Evolutionary conservation across 163 green algal genomes (phyloP).

Genomic region (Trebouxia gelatinosa): DNA sequence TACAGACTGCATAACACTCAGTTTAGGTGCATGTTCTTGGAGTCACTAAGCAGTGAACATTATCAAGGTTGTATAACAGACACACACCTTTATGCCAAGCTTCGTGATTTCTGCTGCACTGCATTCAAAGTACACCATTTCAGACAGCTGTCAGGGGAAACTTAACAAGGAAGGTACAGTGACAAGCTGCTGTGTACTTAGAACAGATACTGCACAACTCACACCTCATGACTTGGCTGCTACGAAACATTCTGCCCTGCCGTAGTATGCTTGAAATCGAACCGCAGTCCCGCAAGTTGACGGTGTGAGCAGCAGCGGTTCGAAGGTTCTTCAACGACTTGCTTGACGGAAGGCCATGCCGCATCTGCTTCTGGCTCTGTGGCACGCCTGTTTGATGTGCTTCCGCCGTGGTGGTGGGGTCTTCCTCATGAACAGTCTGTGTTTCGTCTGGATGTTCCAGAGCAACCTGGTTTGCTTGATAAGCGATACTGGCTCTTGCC

Average conservation of each 20-base stretch:
- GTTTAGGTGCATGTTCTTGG: no score
- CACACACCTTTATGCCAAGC: conserved; percentile 6
- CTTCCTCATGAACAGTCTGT: background rate
- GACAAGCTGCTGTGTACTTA: background rate
- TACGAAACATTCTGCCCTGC: conserved; percentile 19
- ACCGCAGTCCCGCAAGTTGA: conserved; percentile 30
- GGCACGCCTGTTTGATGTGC: background rate
- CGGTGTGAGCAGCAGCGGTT: conserved; percentile 12
- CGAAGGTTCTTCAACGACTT: conserved; percentile 1
- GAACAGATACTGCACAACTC: background rate
- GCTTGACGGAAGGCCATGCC: background rate
- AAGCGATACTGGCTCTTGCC: background rate
- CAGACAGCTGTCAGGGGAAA: background rate
- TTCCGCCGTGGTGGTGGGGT: background rate
- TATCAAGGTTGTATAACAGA: background rate
- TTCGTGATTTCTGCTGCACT: conserved; percentile 22
- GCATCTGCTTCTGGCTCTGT: background rate
- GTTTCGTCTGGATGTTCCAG: conserved; percentile 2
- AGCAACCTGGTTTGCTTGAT: background rate
- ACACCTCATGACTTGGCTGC: conserved; percentile 32
- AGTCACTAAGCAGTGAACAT: background rate
- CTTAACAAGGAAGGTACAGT: background rate
- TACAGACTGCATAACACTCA: conserved; percentile 15
- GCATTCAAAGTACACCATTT: background rate
- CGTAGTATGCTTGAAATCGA: background rate